Percentiles rank a stretch among this genome's conserved stretches.
Evolutionary conservation across 805 yeast species (phyloP).

Genomic region (Ogataea neopini): DNA sequence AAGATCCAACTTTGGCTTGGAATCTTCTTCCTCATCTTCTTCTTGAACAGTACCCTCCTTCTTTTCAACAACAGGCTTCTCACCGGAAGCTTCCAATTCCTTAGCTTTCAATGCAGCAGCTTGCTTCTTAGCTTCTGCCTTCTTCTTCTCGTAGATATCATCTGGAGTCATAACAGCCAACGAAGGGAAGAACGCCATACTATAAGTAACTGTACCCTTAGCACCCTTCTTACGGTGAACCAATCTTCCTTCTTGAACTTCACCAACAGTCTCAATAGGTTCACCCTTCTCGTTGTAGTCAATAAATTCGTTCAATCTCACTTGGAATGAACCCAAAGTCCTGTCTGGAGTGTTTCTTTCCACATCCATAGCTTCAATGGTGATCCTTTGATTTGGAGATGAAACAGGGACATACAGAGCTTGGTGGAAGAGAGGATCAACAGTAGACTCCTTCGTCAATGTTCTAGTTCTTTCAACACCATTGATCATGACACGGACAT

Average conservation of each 20-base stretch:
- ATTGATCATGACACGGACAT: constrained; percentile 75
- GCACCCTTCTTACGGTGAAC: constrained; percentile 73
- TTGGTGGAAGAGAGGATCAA: constrained; percentile 85
- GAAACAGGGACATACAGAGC: constrained; percentile 79
- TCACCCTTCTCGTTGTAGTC: constrained; percentile 64
- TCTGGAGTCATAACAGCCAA: constrained; percentile 76
- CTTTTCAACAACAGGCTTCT: constrained; percentile 28
- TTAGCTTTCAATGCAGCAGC: constrained; percentile 26
- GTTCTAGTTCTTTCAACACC: constrained; percentile 80
- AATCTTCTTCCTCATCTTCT: constrained; percentile 38
- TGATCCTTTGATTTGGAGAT: constrained; percentile 76
- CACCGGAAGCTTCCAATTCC: not conserved
- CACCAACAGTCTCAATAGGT: constrained; percentile 58
- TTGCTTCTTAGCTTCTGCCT: constrained; percentile 35
- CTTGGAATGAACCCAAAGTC: constrained; percentile 78
- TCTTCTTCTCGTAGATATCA: constrained; percentile 53
- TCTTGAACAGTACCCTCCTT: constrained; percentile 39
- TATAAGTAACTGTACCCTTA: constrained; percentile 75
- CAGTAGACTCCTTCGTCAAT: constrained; percentile 58
- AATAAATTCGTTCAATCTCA: constrained; percentile 67
- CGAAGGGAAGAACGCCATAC: constrained; percentile 80
- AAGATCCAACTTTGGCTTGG: constrained; percentile 48
- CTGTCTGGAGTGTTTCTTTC: constrained; percentile 80
- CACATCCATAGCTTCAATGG: constrained; percentile 91
- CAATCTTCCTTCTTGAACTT: constrained; percentile 60